phyloP scores from a whole-genome alignment of 768 basidiomycete genomes.

The Leccinum aurantiacum region DNA sequence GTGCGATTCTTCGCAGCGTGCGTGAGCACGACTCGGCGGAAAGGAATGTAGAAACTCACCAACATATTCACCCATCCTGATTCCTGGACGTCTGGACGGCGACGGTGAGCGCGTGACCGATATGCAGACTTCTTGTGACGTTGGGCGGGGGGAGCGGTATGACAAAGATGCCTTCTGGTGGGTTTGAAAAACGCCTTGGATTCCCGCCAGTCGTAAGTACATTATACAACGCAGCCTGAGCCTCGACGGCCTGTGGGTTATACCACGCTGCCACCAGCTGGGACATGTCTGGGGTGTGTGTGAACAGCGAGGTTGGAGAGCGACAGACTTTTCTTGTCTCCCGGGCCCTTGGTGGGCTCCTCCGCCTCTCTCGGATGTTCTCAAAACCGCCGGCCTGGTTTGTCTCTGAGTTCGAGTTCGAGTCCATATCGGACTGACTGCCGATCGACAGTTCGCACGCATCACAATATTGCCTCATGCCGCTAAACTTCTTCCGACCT shows the following conservation, averaged over 20 bases:
- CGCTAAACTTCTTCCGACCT: too few relatives aligned
- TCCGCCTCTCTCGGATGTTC: too few relatives aligned
- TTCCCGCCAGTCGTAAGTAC: constrained; percentile 29
- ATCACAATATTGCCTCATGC: too few relatives aligned
- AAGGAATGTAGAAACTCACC: constrained; percentile 48
- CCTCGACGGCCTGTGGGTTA: constrained; percentile 91
- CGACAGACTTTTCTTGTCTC: too few relatives aligned
- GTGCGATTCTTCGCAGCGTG: too few relatives aligned
- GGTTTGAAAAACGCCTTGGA: constrained; percentile 36
- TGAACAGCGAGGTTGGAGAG: not conserved
- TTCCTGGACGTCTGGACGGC: constrained; percentile 59
- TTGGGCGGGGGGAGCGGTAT: constrained; percentile 94
- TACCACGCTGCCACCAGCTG: constrained; percentile 87
- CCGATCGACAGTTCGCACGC: too few relatives aligned
- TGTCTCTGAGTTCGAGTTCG: too few relatives aligned
- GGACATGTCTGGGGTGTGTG: constrained; percentile 61
- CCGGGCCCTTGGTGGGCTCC: too few relatives aligned
- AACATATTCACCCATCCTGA: constrained; percentile 76
- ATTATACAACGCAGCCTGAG: constrained; percentile 65
- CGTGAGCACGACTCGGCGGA: too few relatives aligned
- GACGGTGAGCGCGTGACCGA: constrained; percentile 90
- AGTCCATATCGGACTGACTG: too few relatives aligned
- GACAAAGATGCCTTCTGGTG: constrained; percentile 69
- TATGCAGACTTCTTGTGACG: constrained; percentile 92
- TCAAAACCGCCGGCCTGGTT: too few relatives aligned